These are phyloP conservation scores for Phylloporus sp. DNA, from an alignment of 1,284 basidiomycete species.

Conservation along the genomic window DNA sequence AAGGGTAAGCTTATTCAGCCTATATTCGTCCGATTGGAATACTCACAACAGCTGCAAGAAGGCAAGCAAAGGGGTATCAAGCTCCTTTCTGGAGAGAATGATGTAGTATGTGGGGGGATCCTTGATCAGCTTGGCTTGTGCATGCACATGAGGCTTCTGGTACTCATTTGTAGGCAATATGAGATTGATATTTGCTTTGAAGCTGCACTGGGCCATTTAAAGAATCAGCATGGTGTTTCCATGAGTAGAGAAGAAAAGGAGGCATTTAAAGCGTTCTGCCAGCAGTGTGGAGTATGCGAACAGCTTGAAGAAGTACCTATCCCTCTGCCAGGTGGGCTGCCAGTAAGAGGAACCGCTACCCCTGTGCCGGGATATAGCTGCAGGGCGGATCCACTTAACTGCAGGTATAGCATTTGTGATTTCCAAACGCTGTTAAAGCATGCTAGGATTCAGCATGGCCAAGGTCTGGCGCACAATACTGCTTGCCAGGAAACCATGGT, in stretches of 20 bases:
- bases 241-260: background rate
- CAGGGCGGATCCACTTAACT: slow-evolving; percentile 6
- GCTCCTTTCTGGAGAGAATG: slow-evolving; percentile 5
- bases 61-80: slow-evolving; percentile 7
- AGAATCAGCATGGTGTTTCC: slow-evolving; percentile 5
- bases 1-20: background rate
- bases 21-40: background rate
- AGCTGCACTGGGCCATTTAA: slow-evolving; percentile 6
- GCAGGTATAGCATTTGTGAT: slow-evolving; percentile 13
- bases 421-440: slow-evolving; percentile 6
- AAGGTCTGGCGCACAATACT: background rate
- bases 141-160: slow-evolving; percentile 1
- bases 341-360: slow-evolving; percentile 3
- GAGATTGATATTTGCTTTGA: background rate
- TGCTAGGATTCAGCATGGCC: background rate
- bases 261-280: background rate
- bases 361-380: slow-evolving; percentile 8
- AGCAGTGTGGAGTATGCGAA: background rate
- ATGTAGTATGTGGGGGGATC: background rate
- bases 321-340: slow-evolving; percentile 9
- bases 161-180: slow-evolving; percentile 12
- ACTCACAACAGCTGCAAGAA: background rate
- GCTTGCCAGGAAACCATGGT: background rate
- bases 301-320: background rate
- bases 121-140: slow-evolving; percentile 6